Evolutionary conservation across 768 basidiomycete genomes (phyloP).

Genomic region (Hemileccinum rubropunctum): DNA sequence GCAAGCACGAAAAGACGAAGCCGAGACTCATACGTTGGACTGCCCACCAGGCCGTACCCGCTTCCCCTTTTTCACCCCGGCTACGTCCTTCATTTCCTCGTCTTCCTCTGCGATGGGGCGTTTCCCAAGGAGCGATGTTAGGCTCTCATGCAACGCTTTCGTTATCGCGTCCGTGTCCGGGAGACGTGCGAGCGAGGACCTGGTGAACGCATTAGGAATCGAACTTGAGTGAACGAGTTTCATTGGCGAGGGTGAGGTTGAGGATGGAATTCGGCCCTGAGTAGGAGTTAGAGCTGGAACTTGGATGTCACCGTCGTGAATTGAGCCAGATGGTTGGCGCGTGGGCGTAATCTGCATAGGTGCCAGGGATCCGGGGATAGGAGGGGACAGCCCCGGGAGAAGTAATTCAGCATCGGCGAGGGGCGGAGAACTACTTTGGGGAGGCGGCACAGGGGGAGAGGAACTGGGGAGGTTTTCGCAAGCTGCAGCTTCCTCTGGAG

Average conservation of each 20-base stretch:
- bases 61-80: constrained; percentile 30
- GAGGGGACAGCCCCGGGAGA: not conserved
- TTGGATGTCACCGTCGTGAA: constrained; percentile 25
- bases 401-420: constrained; percentile 3
- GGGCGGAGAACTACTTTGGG: constrained; percentile 30
- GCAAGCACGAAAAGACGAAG: not conserved
- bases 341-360: not conserved
- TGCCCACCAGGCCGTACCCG: constrained; percentile 36
- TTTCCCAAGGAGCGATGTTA: constrained; percentile 69
- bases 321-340: not conserved
- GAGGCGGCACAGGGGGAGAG: constrained; percentile 21
- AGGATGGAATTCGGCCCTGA: constrained; percentile 52
- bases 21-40: constrained; percentile 31
- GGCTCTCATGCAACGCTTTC: constrained; percentile 65
- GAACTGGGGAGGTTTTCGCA: not conserved
- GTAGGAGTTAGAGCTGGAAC: constrained; percentile 3
- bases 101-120: constrained; percentile 47
- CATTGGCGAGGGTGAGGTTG: constrained; percentile 52
- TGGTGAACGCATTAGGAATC: constrained; percentile 9
- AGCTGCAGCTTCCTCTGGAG: constrained; percentile 9
- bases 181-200: constrained; percentile 32
- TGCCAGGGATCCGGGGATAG: not conserved
- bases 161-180: constrained; percentile 45
- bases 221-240: constrained; percentile 34
- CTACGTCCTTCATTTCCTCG: constrained; percentile 13